Evolutionary conservation across 2,329 filamentous ascomycete genomes (phyloP), one percentile per base, ranked within the genome.

Genomic region (Xylaria sp.): DNA sequence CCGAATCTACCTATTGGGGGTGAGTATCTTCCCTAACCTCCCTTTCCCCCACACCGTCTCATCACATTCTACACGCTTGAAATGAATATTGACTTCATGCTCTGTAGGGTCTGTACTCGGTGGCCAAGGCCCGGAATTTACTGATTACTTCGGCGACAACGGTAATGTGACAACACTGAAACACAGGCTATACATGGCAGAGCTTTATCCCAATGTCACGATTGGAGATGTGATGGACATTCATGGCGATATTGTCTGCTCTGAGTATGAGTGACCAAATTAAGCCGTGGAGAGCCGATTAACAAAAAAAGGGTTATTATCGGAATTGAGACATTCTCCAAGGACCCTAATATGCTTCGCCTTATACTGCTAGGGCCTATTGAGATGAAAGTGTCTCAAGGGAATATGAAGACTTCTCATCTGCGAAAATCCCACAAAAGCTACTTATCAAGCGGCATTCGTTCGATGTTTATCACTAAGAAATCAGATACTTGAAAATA

Each of bases 1-100:
- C 54, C 55, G 53, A 75, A 75, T 45, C 66, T 65, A 1, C 67
- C 70, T 39, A 65, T 65, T 27, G 57, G 53, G 3, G 65, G 65
- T 55, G 12, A 47, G 50, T 62, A 58, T 14, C 47, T 53, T 12
- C 39, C 7, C 21, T 12, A 9, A 4, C 9, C 17, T 8, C 11
- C 24, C 27, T 39, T 42, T 12, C 34, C 11, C 34, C 11, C 34
- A 2, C 8, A 3, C 8, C 11, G 11, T 36, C 34, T 8, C 34
- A 36, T 36, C 11, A 36, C 34, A 36, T 36, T 36, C 34, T 7
- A 36, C 24, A 27, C 24, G 24, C 24, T 27, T 36, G 34, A 36
- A 7, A 36, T 36, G 34, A 45, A 45, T 17, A 45, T 11, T 45
- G 11, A 45, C 39, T 2, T n/a, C 8, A n/a, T 45, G 11, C 2